These are phyloP conservation scores for Aspergillus fumigatiaffinis DNA, from an alignment of 2,329 filamentous ascomycete genomes.

Conservation along the genomic window DNA sequence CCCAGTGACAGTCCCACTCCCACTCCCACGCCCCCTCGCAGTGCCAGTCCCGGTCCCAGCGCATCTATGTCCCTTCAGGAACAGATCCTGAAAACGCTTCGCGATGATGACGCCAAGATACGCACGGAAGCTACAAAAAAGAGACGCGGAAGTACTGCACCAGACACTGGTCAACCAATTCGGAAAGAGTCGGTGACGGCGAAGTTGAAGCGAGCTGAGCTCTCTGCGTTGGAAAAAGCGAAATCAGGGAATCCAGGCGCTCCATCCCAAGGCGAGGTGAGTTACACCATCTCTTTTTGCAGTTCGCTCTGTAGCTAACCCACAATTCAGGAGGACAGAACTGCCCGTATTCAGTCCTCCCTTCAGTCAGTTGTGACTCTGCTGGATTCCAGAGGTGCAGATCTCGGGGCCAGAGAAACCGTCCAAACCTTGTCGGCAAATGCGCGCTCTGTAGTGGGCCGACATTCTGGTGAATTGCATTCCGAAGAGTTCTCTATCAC, in stretches of 20 bases:
- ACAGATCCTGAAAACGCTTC: not conserved
- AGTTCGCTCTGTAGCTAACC: not conserved
- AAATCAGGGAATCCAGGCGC: not conserved
- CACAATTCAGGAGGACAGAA: not conserved
- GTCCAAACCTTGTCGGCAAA: slow-evolving; percentile 10
- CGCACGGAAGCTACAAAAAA: not conserved
- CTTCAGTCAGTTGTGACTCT: slow-evolving; percentile 3
- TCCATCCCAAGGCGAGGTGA: not conserved
- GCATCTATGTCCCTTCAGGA: not conserved
- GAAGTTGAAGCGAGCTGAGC: not conserved
- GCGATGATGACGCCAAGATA: not conserved
- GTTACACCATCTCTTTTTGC: not conserved
- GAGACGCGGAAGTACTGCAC: not conserved
- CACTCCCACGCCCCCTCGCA: too few species aligned
- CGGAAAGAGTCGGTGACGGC: not conserved
- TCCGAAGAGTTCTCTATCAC: slow-evolving; percentile 4
- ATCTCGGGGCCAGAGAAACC: slow-evolving; percentile 1
- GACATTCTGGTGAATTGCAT: slow-evolving; percentile 3
- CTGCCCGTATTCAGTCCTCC: slow-evolving; percentile 3
- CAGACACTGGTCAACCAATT: not conserved
- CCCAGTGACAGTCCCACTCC: too few species aligned
- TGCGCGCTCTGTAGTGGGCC: slow-evolving; percentile 7
- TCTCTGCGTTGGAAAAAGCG: not conserved
- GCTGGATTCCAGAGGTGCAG: not conserved
- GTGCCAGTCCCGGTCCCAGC: too few species aligned